Evolutionary conservation across 2,329 filamentous ascomycete genomes (phyloP).

Genomic region (Pezicula carpinea): DNA sequence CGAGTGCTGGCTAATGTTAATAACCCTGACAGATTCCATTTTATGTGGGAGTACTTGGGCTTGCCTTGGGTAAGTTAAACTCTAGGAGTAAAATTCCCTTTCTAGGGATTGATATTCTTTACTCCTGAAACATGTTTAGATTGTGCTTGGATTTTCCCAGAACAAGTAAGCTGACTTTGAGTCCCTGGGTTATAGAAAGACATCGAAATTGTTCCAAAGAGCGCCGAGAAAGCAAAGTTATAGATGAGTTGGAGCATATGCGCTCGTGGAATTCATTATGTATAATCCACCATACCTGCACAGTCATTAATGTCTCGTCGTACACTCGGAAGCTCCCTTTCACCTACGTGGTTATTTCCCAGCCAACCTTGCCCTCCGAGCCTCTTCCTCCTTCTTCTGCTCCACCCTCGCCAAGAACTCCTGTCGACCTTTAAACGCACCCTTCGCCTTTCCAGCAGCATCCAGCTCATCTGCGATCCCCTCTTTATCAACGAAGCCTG

Average conservation of each 20-base stretch:
- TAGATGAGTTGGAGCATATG: conserved; percentile 3
- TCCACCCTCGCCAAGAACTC: conserved; percentile 64
- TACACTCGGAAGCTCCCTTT: background rate
- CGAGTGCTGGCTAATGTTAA: background rate
- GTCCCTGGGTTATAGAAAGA: conserved; percentile 27
- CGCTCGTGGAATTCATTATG: background rate
- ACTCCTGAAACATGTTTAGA: no score
- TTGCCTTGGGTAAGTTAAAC: conserved; percentile 44
- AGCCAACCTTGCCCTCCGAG: conserved; percentile 42
- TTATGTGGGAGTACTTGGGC: conserved; percentile 62
- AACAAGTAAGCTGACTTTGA: background rate
- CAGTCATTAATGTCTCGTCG: background rate
- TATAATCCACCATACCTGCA: background rate
- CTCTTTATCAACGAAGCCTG: conserved; percentile 66
- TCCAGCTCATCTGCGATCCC: conserved; percentile 65
- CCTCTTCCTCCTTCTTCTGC: conserved; percentile 56
- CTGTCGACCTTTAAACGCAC: conserved; percentile 56
- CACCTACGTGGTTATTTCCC: background rate
- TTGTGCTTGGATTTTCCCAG: no score
- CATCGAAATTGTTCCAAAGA: conserved; percentile 37
- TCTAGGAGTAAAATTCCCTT: no score
- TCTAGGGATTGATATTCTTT: no score
- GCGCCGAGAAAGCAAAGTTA: conserved; percentile 14
- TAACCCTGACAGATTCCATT: conserved; percentile 49
- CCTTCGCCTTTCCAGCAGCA: conserved; percentile 60